These are phyloP conservation scores for Umbelopsis sp. DNA, from an alignment of 192 early-diverging fungal species.

Conservation along the genomic window DNA sequence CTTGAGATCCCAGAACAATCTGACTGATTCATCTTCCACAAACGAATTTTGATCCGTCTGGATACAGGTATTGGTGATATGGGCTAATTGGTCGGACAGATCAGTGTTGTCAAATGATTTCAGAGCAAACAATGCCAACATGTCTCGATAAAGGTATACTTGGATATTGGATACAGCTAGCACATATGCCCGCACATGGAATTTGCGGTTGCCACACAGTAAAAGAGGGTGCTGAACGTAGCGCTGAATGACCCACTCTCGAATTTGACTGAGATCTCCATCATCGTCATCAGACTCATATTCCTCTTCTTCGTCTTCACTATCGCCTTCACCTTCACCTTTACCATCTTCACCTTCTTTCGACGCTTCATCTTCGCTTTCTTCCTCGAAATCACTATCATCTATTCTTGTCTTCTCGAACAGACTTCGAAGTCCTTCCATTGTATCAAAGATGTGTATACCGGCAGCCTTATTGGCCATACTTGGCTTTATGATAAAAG, in stretches of 20 bases:
- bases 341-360: conserved; percentile 42
- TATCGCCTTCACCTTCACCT: conserved; percentile 34
- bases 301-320: conserved; percentile 24
- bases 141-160: conserved; percentile 63
- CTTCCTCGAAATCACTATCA: conserved; percentile 50
- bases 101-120: conserved; percentile 46
- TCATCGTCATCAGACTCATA: conserved; percentile 17
- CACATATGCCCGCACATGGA: conserved; percentile 68
- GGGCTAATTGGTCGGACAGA: conserved; percentile 51
- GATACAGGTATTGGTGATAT: conserved; percentile 70
- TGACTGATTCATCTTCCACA: conserved; percentile 55
- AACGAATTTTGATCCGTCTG: conserved; percentile 53
- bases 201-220: conserved; percentile 57
- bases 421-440: conserved; percentile 49
- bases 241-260: conserved; percentile 71
- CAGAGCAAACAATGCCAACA: conserved; percentile 67
- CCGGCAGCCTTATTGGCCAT: conserved; percentile 66
- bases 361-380: conserved; percentile 37
- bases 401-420: conserved; percentile 40
- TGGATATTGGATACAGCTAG: conserved; percentile 59
- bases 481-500: conserved; percentile 70
- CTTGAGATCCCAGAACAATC: conserved; percentile 58
- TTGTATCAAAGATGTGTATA: conserved; percentile 63
- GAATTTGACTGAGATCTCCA: conserved; percentile 55
- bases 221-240: conserved; percentile 63